Base-by-base conservation (phyloP, 75 land plant species). In the Selaginella tamariscina region DNA sequence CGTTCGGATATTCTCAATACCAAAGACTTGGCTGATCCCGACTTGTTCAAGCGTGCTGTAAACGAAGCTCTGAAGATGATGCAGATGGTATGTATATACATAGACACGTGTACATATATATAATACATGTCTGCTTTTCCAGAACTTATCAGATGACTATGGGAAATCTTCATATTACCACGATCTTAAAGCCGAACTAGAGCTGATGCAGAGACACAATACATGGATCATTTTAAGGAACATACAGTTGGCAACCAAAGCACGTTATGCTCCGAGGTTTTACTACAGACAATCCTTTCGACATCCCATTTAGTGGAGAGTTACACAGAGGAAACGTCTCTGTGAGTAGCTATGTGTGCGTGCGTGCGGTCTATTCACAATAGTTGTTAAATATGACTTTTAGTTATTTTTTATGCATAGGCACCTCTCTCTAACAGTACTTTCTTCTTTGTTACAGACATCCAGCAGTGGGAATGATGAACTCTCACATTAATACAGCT, bases 1-100 rank as follows among this genome's bases (percentile, higher is more conserved):
- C 78, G 81, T 24, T 75, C 75, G 65, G 81, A 82, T 63, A 79
- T 84, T 66, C 57, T 84, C 28, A 69, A 65, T 32, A 82, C 86
- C 31, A 33, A 63, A 21, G 74, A 84, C 73, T 74, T 84, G 31
- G 63, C 86, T 54, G 74, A 76, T 33, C 81, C 76, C n/a, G 59
- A 79, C 65, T 81, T 84, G 54, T 84, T 84, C 56, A 82, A 69
- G 18, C 66, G 68, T 65, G 81, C 81, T 32, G 2, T 75, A 8
- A 68, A 59, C 31, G 84, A 84, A 67, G 33, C 75, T 33, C 24
- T 84, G 54, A 80, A 71, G 29, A 66, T 84, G 77, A 76, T 81
- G 75, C 84, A 79, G 62, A 81, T 66, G 79, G 86, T 84, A 67
- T 31, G 56, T 68, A 33, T 1, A 21, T 22, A 11, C 18, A 11